phyloP scores from a whole-genome alignment of 2,329 filamentous ascomycete species.

The Fusarium cicatricum region DNA sequence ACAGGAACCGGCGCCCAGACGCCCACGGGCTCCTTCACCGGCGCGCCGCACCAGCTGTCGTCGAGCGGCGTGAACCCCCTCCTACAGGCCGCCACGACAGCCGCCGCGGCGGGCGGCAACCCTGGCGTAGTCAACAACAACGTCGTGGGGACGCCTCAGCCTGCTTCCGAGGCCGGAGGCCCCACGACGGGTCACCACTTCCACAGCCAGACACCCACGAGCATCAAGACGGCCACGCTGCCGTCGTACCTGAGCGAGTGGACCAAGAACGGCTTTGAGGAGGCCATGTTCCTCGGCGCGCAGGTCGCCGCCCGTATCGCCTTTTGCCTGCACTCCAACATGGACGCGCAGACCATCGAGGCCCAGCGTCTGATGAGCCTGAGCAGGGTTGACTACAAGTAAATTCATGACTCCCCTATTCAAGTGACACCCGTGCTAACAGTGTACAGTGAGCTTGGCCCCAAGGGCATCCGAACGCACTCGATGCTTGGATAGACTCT shows the following conservation, averaged over 20 bases:
- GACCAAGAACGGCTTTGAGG: slow-evolving; percentile 82
- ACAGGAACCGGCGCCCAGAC: slow-evolving; percentile 91
- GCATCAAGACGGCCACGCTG: slow-evolving; percentile 78
- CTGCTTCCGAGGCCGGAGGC: slow-evolving; percentile 52
- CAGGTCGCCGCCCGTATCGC: slow-evolving; percentile 78
- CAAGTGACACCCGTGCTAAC: slow-evolving; percentile 21
- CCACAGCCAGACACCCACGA: slow-evolving; percentile 78
- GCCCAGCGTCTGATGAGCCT: slow-evolving; percentile 64
- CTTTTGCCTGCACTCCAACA: slow-evolving; percentile 64
- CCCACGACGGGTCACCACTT: slow-evolving; percentile 58
- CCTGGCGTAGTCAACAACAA: slow-evolving; percentile 50
- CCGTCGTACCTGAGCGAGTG: slow-evolving; percentile 91
- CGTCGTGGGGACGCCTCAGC: slow-evolving; percentile 49
- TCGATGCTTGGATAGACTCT: slow-evolving; percentile 58
- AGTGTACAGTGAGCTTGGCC: slow-evolving; percentile 59
- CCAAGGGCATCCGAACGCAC: slow-evolving; percentile 62
- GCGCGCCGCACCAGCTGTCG: slow-evolving; percentile 62
- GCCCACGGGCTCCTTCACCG: slow-evolving; percentile 72
- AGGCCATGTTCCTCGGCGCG: slow-evolving; percentile 85
- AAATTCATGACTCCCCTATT: slow-evolving; percentile 42
- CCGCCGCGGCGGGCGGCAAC: slow-evolving; percentile 58
- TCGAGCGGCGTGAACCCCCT: slow-evolving; percentile 82
- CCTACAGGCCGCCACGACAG: slow-evolving; percentile 87
- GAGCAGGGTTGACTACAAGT: slow-evolving; percentile 69
- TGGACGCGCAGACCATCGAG: slow-evolving; percentile 61